These are phyloP conservation scores for Ogataea hybrid DNA, from an alignment of 1,139 yeast genomes.

Conservation along the genomic window DNA sequence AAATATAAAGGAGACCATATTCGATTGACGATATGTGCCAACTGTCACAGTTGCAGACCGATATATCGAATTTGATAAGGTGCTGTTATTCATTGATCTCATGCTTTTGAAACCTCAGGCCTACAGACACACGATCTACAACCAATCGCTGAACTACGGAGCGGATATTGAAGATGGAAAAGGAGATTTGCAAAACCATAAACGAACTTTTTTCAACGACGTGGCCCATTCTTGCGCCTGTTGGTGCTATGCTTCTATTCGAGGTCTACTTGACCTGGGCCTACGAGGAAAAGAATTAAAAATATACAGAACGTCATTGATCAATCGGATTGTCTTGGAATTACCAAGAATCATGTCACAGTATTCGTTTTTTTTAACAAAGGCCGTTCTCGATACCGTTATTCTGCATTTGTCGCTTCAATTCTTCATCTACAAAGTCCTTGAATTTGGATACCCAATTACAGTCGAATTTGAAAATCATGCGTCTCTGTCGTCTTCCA, in stretches of 20 bases:
- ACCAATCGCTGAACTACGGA: constrained; percentile 32
- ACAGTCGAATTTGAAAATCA: constrained; percentile 15
- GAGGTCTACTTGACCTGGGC: constrained; percentile 95
- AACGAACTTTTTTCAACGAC: constrained; percentile 6
- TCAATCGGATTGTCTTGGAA: constrained; percentile 32
- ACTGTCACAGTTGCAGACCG: constrained; percentile 82
- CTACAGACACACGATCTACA: constrained; percentile 83
- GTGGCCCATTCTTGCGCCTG: constrained; percentile 38
- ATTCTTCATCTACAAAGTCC: constrained; percentile 35
- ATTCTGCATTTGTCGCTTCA: constrained; percentile 53
- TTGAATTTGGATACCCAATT: constrained; percentile 37
- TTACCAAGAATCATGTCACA: constrained; percentile 51
- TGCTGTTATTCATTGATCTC: constrained; percentile 78
- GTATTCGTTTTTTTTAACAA: constrained; percentile 62
- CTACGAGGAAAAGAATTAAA: constrained; percentile 62
- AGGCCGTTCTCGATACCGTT: constrained; percentile 59
- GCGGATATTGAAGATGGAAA: not conserved
- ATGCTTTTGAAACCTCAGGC: constrained; percentile 85
- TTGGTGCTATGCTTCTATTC: constrained; percentile 65
- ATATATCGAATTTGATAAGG: constrained; percentile 88
- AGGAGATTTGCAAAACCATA: too few relatives aligned
- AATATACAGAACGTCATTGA: constrained; percentile 24
- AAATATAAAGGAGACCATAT: constrained; percentile 77
- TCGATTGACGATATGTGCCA: constrained; percentile 71
- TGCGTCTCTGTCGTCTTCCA: constrained; percentile 9